phyloP scores from a whole-genome alignment of 2,329 filamentous ascomycete species.

The Calonectria ilicicola region DNA sequence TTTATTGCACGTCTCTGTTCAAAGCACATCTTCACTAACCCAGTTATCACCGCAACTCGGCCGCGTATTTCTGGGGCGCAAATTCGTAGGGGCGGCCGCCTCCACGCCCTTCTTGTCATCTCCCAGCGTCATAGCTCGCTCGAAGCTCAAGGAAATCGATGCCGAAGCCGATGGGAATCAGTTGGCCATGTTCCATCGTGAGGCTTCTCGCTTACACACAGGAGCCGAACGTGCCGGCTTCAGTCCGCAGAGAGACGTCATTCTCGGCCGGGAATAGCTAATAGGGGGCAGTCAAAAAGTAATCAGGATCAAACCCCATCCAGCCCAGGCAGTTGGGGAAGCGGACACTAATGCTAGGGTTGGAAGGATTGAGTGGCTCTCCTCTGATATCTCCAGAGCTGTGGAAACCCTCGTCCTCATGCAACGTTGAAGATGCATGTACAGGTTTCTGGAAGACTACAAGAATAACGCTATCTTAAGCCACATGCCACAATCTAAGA shows the following conservation, averaged over 20 bases:
- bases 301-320: conserved; percentile 2
- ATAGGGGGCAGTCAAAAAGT: neutral
- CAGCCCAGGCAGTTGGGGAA: neutral
- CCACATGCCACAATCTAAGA: conserved; percentile 4
- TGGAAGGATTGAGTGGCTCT: conserved; percentile 13
- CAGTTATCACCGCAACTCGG: neutral
- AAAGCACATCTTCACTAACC: neutral
- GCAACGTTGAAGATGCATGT: conserved; percentile 15
- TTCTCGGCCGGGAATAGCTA: neutral
- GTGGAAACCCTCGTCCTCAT: conserved; percentile 21
- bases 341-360: conserved; percentile 1
- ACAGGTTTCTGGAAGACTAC: conserved; percentile 26
- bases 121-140: neutral
- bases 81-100: neutral
- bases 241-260: conserved; percentile 8
- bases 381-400: neutral
- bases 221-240: conserved; percentile 9
- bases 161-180: neutral
- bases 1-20: neutral
- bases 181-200: neutral
- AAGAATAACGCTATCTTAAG: conserved; percentile 23
- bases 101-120: neutral
- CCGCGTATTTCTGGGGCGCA: neutral
- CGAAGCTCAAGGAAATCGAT: neutral
- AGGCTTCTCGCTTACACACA: neutral